Percentiles rank a stretch among this genome's conserved stretches.
phyloP scores from a whole-genome alignment of 805 yeast genomes.

The Hanseniaspora lindneri region DNA sequence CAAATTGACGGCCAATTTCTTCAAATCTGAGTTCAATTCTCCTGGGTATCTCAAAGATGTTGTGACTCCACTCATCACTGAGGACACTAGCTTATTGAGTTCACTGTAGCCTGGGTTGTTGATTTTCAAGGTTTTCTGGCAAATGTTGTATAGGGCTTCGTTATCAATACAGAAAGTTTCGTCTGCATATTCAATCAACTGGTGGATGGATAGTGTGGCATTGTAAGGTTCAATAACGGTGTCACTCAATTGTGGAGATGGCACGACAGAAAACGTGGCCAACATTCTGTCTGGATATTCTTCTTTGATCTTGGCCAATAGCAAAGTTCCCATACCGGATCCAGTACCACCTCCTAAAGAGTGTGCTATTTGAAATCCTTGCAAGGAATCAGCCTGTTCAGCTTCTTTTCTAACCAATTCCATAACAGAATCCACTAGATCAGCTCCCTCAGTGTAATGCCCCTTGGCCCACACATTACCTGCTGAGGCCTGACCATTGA shows the following conservation, averaged over 20 bases:
- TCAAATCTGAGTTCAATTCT: conserved; percentile 81
- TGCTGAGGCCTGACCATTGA: conserved; percentile 83
- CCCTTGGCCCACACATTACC: conserved; percentile 98
- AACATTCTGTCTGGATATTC: conserved; percentile 93
- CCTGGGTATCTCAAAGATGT: conserved; percentile 92
- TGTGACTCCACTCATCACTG: conserved; percentile 92
- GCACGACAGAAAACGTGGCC: conserved; percentile 89
- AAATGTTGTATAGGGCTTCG: conserved; percentile 83
- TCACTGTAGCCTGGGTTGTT: conserved; percentile 68
- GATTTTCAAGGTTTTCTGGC: conserved; percentile 73
- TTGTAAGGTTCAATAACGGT: conserved; percentile 94
- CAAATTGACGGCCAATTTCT: conserved; percentile 86
- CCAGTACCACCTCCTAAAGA: conserved; percentile 90
- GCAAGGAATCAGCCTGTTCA: conserved; percentile 82
- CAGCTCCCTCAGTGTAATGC: conserved; percentile 94
- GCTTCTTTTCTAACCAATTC: conserved; percentile 90
- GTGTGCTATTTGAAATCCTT: conserved; percentile 85
- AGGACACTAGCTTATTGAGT: conserved; percentile 69
- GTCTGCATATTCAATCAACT: conserved; percentile 79
- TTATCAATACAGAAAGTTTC: conserved; percentile 93
- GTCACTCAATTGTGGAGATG: conserved; percentile 82
- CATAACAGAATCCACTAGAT: conserved; percentile 76
- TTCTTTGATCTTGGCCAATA: conserved; percentile 75
- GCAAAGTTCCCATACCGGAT: conserved; percentile 88
- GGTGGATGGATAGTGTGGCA: conserved; percentile 82